These are phyloP conservation scores for Zopfochytrium polystomum DNA, from an alignment of 371 early-diverging fungal species.

Conservation along the genomic window DNA sequence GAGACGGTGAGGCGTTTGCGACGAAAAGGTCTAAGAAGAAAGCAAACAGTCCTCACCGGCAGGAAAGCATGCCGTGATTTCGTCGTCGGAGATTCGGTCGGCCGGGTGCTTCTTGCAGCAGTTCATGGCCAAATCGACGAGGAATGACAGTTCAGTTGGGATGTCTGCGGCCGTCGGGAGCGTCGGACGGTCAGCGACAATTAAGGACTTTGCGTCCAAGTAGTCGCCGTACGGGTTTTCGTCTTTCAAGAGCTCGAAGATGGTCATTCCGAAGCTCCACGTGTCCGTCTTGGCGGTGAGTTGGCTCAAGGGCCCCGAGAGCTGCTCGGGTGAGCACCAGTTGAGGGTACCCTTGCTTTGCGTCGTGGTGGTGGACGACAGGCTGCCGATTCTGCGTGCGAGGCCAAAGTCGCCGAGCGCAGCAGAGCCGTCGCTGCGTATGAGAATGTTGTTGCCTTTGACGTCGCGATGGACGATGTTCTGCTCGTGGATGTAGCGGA, in stretches of 20 bases:
- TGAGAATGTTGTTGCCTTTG: conserved; percentile 86
- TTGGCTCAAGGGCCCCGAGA: background rate
- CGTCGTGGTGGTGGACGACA: background rate
- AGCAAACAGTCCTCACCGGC: no score
- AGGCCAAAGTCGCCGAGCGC: conserved; percentile 89
- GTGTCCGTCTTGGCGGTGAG: background rate
- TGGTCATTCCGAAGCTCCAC: conserved; percentile 1
- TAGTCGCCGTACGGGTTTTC: background rate
- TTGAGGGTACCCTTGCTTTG: background rate
- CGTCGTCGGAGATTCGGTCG: no score
- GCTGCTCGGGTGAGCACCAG: conserved; percentile 4
- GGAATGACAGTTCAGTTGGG: background rate
- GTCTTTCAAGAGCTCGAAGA: background rate
- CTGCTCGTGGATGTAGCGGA: conserved; percentile 83
- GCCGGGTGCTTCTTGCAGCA: no score
- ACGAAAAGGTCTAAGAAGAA: no score
- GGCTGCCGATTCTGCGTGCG: background rate
- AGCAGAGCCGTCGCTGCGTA: conserved; percentile 80
- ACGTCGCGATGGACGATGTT: conserved; percentile 95
- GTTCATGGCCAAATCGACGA: no score
- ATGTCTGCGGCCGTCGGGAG: background rate
- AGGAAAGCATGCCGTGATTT: no score
- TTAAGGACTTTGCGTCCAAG: background rate
- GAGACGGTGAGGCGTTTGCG: no score
- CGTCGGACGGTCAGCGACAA: background rate